Conservation (phyloP, 2,329 filamentous ascomycete genomes). For the Pseudogymnoascus sp. region DNA sequence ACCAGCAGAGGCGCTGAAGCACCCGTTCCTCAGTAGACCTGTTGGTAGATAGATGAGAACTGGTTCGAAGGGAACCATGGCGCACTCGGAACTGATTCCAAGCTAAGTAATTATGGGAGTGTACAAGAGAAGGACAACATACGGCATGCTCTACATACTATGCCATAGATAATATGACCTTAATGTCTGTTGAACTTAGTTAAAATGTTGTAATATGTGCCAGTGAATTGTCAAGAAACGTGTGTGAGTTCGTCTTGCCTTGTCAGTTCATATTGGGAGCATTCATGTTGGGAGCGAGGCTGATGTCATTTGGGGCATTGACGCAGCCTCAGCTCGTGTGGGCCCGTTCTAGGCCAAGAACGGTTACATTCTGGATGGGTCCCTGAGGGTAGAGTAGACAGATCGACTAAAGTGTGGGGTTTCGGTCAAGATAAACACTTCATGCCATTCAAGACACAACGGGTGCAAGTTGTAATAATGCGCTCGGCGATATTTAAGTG, state of each 20-base stretch:
- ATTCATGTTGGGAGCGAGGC: neutral
- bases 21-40: constrained; percentile 62
- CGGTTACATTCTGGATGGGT: neutral
- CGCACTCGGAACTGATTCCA: neutral
- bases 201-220: neutral
- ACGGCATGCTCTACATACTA: neutral
- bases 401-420: neutral
- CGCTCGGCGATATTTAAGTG: neutral
- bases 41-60: constrained; percentile 8
- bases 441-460: neutral
- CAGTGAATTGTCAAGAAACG: neutral
- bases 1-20: constrained; percentile 74
- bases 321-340: neutral
- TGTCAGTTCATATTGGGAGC: neutral
- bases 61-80: neutral
- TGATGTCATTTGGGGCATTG: neutral
- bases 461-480: neutral
- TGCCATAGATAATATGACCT: neutral
- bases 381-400: neutral
- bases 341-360: constrained; percentile 2
- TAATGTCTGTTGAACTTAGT: neutral
- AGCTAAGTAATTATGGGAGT: neutral
- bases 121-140: neutral
- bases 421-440: constrained; percentile 1
- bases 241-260: neutral